A percentile compares a stretch with the other conserved stretches of the same genome.
Evolutionary conservation across 2,329 filamentous ascomycete species (phyloP).

Genomic region (Tympanopsis confertula): DNA sequence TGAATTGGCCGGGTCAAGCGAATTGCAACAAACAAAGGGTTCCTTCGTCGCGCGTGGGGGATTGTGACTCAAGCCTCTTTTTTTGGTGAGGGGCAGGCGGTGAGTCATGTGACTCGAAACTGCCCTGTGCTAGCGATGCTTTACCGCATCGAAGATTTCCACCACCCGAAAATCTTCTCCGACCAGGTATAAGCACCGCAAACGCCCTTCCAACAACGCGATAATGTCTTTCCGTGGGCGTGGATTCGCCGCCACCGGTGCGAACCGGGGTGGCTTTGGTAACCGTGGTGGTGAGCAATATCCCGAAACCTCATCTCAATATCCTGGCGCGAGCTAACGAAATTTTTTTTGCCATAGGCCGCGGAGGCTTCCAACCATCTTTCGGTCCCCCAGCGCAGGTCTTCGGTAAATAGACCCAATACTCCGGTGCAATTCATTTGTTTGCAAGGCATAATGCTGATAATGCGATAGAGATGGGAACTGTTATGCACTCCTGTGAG

Average conservation of each 20-base stretch:
- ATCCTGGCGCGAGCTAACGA: background rate
- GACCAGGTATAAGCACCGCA: background rate
- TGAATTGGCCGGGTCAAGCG: too few relatives aligned
- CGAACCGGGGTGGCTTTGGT: background rate
- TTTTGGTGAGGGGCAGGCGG: background rate
- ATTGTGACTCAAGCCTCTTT: background rate
- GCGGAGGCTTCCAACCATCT: constrained; percentile 36
- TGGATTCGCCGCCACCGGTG: background rate
- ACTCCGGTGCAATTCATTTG: background rate
- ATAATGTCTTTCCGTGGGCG: background rate
- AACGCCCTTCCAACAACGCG: background rate
- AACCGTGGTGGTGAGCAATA: background rate
- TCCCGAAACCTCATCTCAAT: background rate
- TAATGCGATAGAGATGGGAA: constrained; percentile 44
- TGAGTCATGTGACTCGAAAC: background rate
- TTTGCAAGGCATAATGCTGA: background rate
- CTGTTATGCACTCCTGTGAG: constrained; percentile 56
- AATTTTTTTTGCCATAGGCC: constrained; percentile 15
- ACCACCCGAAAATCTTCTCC: constrained; percentile 1
- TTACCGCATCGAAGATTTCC: background rate
- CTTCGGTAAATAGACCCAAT: constrained; percentile 27
- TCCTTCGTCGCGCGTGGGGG: background rate
- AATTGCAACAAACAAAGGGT: too few relatives aligned
- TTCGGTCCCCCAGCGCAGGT: constrained; percentile 39
- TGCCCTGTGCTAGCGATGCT: constrained; percentile 1